Evolutionary conservation across 352 stramenopile species (phyloP).

Genomic region (Phytophthora cryptogea): DNA sequence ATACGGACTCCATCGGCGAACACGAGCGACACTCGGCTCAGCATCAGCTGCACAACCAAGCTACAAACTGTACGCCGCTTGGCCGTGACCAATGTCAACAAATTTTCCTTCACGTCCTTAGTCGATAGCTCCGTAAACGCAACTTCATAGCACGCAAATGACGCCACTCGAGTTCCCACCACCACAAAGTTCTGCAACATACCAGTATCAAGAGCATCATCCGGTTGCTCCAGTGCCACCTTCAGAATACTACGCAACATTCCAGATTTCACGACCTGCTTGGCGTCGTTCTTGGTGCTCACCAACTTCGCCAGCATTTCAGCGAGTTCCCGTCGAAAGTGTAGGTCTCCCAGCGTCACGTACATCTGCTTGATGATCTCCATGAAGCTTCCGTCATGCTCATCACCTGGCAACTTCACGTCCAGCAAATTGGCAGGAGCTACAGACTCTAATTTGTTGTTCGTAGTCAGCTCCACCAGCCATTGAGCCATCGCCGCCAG

Average conservation of each 20-base stretch:
- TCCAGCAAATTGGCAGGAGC: slow-evolving; percentile 16
- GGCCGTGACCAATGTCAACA: not conserved
- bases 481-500: slow-evolving; percentile 47
- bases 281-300: slow-evolving; percentile 52
- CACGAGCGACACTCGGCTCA: slow-evolving; percentile 57
- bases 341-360: slow-evolving; percentile 48
- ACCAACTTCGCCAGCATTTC: slow-evolving; percentile 36
- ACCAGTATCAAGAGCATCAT: slow-evolving; percentile 2
- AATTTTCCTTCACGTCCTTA: not conserved
- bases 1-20: slow-evolving; percentile 60
- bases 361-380: slow-evolving; percentile 80
- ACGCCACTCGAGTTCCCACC: slow-evolving; percentile 25
- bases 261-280: slow-evolving; percentile 41
- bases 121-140: not conserved
- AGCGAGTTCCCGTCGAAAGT: slow-evolving; percentile 38
- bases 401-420: slow-evolving; percentile 7
- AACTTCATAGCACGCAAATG: slow-evolving; percentile 31
- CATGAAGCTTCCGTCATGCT: slow-evolving; percentile 32
- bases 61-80: slow-evolving; percentile 37
- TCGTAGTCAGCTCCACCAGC: slow-evolving; percentile 28
- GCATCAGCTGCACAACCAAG: slow-evolving; percentile 56
- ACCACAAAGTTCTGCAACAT: slow-evolving; percentile 26
- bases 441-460: not conserved
- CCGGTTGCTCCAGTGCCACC: slow-evolving; percentile 40
- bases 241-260: slow-evolving; percentile 53